These are phyloP conservation scores for Talaromyces sp. DNA, from an alignment of 2,329 filamentous ascomycete genomes.

Conservation along the genomic window DNA sequence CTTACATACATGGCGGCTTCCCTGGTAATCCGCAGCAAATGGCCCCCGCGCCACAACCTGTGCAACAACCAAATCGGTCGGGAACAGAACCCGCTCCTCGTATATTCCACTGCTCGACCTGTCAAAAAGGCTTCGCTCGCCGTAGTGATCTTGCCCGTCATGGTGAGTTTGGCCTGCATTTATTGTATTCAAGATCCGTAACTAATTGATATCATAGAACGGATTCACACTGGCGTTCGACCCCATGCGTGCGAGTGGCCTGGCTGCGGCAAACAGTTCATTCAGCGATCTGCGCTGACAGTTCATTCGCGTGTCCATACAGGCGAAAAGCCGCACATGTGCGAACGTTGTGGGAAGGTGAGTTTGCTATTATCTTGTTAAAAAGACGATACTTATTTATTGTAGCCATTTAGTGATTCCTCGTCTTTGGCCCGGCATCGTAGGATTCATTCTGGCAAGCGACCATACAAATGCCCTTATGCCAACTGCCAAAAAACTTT, in stretches of 20 bases:
- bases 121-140: constrained; percentile 84
- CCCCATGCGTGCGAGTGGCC: constrained; percentile 90
- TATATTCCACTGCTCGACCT: constrained; percentile 83
- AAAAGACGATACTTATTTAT: constrained; percentile 1
- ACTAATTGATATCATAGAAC: constrained; percentile 54
- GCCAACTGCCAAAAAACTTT: constrained; percentile 98
- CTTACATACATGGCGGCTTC: constrained; percentile 45
- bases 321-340: constrained; percentile 97
- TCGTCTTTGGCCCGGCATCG: constrained; percentile 90
- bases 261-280: constrained; percentile 91
- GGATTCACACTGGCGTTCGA: constrained; percentile 85
- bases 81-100: constrained; percentile 52
- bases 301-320: constrained; percentile 95
- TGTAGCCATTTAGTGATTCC: constrained; percentile 88
- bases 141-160: constrained; percentile 91
- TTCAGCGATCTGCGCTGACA: constrained; percentile 90
- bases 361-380: constrained; percentile 18
- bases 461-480: constrained; percentile 95
- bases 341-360: constrained; percentile 94
- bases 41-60: constrained; percentile 34
- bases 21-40: constrained; percentile 43
- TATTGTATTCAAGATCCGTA: not conserved
- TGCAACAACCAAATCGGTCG: constrained; percentile 31
- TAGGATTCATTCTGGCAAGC: constrained; percentile 89
- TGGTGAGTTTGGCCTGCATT: constrained; percentile 55